phyloP scores from a whole-genome alignment of 208 protist species.

The Leishmania aethiopica region DNA sequence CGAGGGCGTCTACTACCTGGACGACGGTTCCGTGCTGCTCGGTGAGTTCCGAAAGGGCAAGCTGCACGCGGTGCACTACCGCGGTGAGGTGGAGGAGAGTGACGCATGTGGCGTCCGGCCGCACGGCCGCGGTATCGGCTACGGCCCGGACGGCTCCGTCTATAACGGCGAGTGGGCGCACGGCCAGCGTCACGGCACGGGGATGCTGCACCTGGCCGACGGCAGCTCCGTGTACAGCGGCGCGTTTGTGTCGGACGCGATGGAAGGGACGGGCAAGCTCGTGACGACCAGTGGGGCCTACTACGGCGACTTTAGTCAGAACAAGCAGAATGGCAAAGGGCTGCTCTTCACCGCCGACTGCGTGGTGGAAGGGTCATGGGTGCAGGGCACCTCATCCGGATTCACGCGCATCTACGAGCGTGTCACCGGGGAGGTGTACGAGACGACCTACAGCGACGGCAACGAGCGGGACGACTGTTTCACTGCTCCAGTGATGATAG shows the following conservation, averaged over 20 bases:
- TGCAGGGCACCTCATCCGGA: constrained; percentile 46
- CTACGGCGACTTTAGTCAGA: constrained; percentile 68
- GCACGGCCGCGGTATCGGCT: constrained; percentile 65
- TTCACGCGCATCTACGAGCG: constrained; percentile 63
- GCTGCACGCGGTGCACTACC: constrained; percentile 54
- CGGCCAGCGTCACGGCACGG: constrained; percentile 75
- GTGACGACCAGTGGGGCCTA: constrained; percentile 56
- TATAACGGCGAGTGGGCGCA: constrained; percentile 91
- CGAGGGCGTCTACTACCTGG: constrained; percentile 59
- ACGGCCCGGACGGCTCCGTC: constrained; percentile 33
- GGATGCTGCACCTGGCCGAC: constrained; percentile 53
- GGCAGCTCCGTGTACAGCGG: constrained; percentile 72
- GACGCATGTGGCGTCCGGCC: constrained; percentile 29
- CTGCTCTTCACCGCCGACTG: constrained; percentile 42
- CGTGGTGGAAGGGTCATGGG: constrained; percentile 67
- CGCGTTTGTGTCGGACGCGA: constrained; percentile 55
- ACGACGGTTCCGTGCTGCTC: constrained; percentile 71
- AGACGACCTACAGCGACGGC: constrained; percentile 73
- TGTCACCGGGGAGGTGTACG: constrained; percentile 55
- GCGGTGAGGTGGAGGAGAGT: constrained; percentile 70
- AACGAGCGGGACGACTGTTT: constrained; percentile 91
- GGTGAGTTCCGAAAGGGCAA: constrained; percentile 54
- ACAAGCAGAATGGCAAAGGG: constrained; percentile 70
- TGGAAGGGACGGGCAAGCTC: constrained; percentile 73
- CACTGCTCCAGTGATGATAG: constrained; percentile 57